phyloP scores from a whole-genome alignment of 2,329 filamentous ascomycete genomes.

The Cladosporium sp. region DNA sequence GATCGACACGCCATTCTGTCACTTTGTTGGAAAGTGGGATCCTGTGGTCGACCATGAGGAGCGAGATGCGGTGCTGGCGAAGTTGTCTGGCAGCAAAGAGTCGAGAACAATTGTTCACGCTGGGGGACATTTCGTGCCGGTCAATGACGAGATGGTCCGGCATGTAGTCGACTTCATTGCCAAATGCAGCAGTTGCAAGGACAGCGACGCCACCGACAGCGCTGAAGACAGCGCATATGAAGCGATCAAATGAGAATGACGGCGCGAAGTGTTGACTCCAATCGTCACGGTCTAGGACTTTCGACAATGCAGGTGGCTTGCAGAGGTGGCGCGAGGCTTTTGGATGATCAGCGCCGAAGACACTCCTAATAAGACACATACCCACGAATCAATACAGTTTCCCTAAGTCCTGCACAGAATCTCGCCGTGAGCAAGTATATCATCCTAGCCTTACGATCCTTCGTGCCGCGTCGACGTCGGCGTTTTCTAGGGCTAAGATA shows the following conservation, averaged over 20 bases:
- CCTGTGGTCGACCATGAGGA: conserved; percentile 78
- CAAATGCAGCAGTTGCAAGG: not conserved
- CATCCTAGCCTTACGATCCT: not conserved
- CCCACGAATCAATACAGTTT: conserved; percentile 4
- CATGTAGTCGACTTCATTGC: conserved; percentile 10
- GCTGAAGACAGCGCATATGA: not conserved
- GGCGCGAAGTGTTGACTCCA: not conserved
- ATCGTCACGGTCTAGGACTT: not conserved
- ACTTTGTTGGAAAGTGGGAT: conserved; percentile 82
- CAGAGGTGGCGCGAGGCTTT: not conserved
- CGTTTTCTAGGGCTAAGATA: not conserved
- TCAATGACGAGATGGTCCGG: not conserved
- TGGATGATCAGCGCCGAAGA: not conserved
- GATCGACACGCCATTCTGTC: conserved; percentile 75
- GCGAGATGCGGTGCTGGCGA: conserved; percentile 40
- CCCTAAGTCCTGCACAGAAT: not conserved
- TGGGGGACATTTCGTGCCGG: conserved; percentile 68
- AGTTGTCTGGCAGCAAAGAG: conserved; percentile 67
- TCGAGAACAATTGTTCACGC: conserved; percentile 73
- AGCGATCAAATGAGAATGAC: not conserved
- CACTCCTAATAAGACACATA: not conserved
- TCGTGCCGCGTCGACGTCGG: conserved; percentile 7
- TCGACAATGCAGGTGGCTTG: not conserved
- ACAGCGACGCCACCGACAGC: not conserved
- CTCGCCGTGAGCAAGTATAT: not conserved